Evolutionary conservation across 345 rosid species (phyloP).

Genomic region (Eucalyptus globulus): DNA sequence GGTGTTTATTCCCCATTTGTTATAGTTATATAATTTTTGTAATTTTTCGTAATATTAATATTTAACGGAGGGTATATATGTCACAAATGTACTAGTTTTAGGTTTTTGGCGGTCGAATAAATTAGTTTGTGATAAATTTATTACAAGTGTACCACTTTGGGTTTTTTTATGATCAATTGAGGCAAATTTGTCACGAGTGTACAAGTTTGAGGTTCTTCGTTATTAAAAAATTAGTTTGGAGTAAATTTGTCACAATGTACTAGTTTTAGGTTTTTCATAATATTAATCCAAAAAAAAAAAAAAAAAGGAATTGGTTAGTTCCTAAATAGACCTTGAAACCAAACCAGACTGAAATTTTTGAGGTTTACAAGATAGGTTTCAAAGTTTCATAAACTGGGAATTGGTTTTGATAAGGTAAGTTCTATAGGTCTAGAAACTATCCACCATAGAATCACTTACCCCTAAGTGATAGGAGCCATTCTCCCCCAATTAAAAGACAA

Average conservation of each 20-base stretch:
- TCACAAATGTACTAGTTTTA: rapidly evolving
- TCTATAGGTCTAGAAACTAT: background rate
- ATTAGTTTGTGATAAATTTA: too few species aligned
- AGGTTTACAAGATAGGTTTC: background rate
- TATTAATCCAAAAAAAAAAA: background rate
- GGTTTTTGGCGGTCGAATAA: rapidly evolving
- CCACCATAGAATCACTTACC: background rate
- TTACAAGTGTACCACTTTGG: rapidly evolving
- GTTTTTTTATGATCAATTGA: rapidly evolving
- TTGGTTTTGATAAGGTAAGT: background rate
- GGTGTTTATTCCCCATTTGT: rapidly evolving
- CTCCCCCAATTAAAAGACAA: background rate
- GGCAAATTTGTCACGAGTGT: too few species aligned
- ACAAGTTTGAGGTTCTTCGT: too few species aligned
- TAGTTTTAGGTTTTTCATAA: rapidly evolving
- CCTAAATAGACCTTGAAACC: background rate
- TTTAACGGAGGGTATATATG: rapidly evolving
- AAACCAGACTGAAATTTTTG: rapidly evolving
- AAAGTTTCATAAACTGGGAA: background rate
- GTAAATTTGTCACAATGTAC: rapidly evolving
- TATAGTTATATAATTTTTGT: too few species aligned
- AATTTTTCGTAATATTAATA: too few species aligned
- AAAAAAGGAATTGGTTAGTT: background rate
- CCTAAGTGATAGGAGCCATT: background rate
- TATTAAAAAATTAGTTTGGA: rapidly evolving